Evolutionary conservation across 495 filamentous ascomycete species (phyloP).

Genomic region (Xanthoparmelia taractica): DNA sequence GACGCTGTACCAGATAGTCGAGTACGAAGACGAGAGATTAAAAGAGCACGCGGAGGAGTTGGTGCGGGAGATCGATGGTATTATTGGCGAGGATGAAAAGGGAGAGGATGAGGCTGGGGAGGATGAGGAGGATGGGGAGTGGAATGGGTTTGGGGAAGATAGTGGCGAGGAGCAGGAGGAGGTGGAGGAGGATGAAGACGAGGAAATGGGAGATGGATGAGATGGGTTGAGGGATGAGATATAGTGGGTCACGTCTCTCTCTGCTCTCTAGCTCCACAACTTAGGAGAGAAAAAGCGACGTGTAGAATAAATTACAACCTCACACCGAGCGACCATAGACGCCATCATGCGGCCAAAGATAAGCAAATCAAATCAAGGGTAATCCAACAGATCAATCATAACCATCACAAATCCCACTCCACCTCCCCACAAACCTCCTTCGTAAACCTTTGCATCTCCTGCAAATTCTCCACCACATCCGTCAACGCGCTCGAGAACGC

Average conservation of each 20-base stretch:
- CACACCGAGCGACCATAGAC: no score
- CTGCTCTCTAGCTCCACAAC: no score
- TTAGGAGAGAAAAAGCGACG: no score
- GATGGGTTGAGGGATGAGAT: not conserved
- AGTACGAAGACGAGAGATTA: slow-evolving; percentile 50
- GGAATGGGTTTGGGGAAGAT: slow-evolving; percentile 37
- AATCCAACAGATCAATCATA: no score
- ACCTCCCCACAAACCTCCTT: slow-evolving; percentile 49
- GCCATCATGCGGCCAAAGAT: no score
- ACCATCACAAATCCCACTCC: slow-evolving; percentile 26
- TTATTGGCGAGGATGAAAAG: slow-evolving; percentile 40
- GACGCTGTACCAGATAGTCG: slow-evolving; percentile 38
- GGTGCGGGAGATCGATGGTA: slow-evolving; percentile 48
- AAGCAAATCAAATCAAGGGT: no score
- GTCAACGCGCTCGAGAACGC: slow-evolving; percentile 47
- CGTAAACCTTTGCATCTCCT: slow-evolving; percentile 44
- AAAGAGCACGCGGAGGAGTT: slow-evolving; percentile 49
- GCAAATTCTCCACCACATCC: slow-evolving; percentile 48
- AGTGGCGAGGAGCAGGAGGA: slow-evolving; percentile 31
- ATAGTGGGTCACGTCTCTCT: no score
- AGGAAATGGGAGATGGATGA: slow-evolving; percentile 26
- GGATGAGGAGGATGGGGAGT: slow-evolving; percentile 27
- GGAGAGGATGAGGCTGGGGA: slow-evolving; percentile 28
- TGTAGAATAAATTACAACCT: no score
- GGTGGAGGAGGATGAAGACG: slow-evolving; percentile 32